Evolutionary conservation across 2,329 filamentous ascomycete genomes (phyloP).

Genomic region (Magnaporthiopsis poae): DNA sequence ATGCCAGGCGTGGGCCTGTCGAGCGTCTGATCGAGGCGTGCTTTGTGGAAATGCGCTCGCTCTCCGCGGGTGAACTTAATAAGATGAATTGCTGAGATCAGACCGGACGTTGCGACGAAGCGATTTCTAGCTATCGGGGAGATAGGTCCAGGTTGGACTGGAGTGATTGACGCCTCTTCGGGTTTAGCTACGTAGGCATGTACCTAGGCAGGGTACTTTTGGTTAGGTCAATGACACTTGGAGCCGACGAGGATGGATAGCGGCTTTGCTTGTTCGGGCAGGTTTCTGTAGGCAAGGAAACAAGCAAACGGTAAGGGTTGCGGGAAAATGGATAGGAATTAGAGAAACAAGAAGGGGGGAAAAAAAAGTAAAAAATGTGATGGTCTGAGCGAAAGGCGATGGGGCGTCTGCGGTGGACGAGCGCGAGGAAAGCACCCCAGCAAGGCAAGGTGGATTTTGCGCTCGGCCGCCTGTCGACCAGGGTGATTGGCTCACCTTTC

Average conservation of each 20-base stretch:
- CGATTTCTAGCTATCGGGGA: neutral
- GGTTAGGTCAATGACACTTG: neutral
- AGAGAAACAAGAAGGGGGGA: too few relatives aligned
- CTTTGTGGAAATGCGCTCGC: neutral
- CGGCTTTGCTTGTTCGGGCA: neutral
- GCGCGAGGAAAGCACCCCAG: neutral
- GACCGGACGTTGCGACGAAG: neutral
- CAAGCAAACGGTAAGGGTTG: too few relatives aligned
- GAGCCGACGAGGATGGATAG: neutral
- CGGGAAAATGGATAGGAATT: too few relatives aligned
- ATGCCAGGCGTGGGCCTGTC: neutral
- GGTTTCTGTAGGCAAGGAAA: neutral
- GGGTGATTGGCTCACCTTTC: neutral
- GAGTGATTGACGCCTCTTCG: neutral
- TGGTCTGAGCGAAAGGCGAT: slow-evolving; percentile 2
- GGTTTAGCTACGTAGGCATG: neutral
- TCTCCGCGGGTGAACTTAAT: neutral
- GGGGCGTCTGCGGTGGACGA: neutral
- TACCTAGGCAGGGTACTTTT: neutral
- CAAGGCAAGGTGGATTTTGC: neutral
- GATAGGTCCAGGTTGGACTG: neutral
- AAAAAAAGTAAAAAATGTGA: neutral
- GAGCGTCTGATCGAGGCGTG: neutral
- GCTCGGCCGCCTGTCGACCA: neutral
- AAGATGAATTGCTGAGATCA: neutral